Conservation (phyloP, 2,329 filamentous ascomycete species). For the Aplosporella prunicola region DNA sequence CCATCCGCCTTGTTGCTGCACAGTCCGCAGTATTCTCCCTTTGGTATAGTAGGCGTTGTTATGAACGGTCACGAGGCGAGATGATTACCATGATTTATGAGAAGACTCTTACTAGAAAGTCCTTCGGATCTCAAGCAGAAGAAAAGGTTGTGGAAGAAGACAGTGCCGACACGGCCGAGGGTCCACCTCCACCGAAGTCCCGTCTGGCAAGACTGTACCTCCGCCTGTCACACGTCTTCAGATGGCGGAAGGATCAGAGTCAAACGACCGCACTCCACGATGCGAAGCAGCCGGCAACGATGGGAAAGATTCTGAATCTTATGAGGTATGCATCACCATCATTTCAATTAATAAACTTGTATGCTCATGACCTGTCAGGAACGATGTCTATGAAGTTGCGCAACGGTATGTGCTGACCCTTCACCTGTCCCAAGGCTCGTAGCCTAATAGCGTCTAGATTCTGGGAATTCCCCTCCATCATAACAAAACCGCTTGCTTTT, state of each 20-base stretch:
- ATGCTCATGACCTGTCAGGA: constrained; percentile 21
- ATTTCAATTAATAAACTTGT: background rate
- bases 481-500: constrained; percentile 69
- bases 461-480: constrained; percentile 73
- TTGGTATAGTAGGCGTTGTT: constrained; percentile 77
- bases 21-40: constrained; percentile 60
- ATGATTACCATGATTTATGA: constrained; percentile 79
- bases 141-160: background rate
- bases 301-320: constrained; percentile 83
- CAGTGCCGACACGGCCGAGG: constrained; percentile 10
- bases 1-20: constrained; percentile 50
- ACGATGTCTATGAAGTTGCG: constrained; percentile 71
- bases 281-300: constrained; percentile 56
- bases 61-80: constrained; percentile 76
- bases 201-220: too few relatives aligned
- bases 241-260: too few relatives aligned
- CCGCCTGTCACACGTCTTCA: too few relatives aligned
- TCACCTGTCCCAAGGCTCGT: background rate
- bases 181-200: too few relatives aligned
- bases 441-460: constrained; percentile 44
- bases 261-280: too few relatives aligned
- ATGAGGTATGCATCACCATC: constrained; percentile 48
- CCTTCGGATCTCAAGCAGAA: constrained; percentile 28
- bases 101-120: constrained; percentile 62
- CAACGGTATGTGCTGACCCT: constrained; percentile 37